These are phyloP conservation scores for Paraphoma chrysanthemicola DNA, from an alignment of 2,329 filamentous ascomycete species.

Conservation along the genomic window DNA sequence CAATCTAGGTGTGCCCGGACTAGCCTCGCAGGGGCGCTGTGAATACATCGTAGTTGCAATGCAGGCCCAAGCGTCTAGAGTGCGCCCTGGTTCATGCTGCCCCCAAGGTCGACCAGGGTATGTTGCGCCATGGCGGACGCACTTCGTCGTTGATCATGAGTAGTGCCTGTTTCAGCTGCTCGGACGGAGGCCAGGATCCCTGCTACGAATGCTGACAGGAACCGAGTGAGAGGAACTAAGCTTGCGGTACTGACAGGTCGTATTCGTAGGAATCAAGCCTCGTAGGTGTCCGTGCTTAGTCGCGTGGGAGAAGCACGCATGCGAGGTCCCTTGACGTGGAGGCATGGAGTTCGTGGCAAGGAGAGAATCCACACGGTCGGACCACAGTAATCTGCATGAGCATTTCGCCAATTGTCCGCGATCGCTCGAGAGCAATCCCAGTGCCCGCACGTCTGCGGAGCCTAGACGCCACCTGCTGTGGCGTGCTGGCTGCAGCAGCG, in stretches of 20 bases:
- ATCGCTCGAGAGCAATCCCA: too few relatives aligned
- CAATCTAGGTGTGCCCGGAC: constrained; percentile 25
- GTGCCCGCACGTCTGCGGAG: too few relatives aligned
- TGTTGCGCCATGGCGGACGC: constrained; percentile 24
- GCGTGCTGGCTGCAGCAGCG: not conserved
- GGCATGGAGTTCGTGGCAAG: too few relatives aligned
- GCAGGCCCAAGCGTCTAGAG: constrained; percentile 21
- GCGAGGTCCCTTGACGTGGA: too few relatives aligned
- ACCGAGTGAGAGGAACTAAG: constrained; percentile 14
- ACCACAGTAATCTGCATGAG: too few relatives aligned
- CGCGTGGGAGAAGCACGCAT: constrained; percentile 13
- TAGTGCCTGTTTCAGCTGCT: constrained; percentile 39
- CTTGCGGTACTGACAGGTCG: constrained; percentile 16
- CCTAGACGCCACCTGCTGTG: not conserved
- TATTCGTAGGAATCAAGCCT: constrained; percentile 33
- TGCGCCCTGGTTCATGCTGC: constrained; percentile 15
- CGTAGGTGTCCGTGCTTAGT: constrained; percentile 23
- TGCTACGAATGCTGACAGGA: constrained; percentile 37
- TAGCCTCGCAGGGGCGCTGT: constrained; percentile 14
- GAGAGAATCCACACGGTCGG: too few relatives aligned
- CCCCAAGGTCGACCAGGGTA: constrained; percentile 14
- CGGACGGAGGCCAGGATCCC: constrained; percentile 29
- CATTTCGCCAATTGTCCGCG: too few relatives aligned
- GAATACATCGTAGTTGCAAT: constrained; percentile 14
- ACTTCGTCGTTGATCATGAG: constrained; percentile 25